phyloP scores from a whole-genome alignment of 2,329 filamentous ascomycete genomes.

The Hyphodiscus sp. region DNA sequence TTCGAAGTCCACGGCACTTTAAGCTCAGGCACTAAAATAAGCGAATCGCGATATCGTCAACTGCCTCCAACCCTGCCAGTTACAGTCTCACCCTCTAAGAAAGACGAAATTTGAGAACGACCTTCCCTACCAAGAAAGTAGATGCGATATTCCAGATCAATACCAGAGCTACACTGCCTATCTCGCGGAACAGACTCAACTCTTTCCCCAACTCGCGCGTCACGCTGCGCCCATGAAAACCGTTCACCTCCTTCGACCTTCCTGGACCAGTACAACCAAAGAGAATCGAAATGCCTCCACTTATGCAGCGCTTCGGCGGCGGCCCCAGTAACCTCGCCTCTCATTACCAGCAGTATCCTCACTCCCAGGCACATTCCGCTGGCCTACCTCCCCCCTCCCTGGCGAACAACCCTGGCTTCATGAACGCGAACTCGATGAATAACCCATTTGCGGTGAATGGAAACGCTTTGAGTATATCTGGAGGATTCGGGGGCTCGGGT shows the following conservation, averaged over 20 bases:
- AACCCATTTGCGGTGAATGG: constrained; percentile 57
- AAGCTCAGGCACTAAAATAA: constrained; percentile 1
- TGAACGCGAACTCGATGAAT: constrained; percentile 60
- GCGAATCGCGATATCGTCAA: constrained; percentile 1
- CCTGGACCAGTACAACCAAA: constrained; percentile 27
- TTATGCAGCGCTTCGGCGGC: constrained; percentile 30
- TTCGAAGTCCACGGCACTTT: neutral
- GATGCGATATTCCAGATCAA: neutral
- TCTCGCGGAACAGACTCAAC: neutral
- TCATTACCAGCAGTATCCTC: constrained; percentile 40
- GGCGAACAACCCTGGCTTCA: constrained; percentile 64
- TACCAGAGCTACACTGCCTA: neutral
- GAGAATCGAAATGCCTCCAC: constrained; percentile 29
- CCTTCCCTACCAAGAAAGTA: neutral
- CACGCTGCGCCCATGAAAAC: constrained; percentile 30
- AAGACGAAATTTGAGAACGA: neutral
- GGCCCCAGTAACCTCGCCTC: constrained; percentile 29
- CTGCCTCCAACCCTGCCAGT: neutral
- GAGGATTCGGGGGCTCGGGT: constrained; percentile 50
- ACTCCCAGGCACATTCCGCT: constrained; percentile 39
- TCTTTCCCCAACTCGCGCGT: constrained; percentile 12
- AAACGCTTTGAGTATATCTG: constrained; percentile 49
- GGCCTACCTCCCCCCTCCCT: constrained; percentile 51
- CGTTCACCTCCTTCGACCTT: constrained; percentile 24
- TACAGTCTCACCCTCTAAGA: neutral